A percentile compares a stretch with the other conserved stretches of the same genome.
Conservation (phyloP, 2,329 filamentous ascomycete genomes). For the Fusarium irregulare region DNA sequence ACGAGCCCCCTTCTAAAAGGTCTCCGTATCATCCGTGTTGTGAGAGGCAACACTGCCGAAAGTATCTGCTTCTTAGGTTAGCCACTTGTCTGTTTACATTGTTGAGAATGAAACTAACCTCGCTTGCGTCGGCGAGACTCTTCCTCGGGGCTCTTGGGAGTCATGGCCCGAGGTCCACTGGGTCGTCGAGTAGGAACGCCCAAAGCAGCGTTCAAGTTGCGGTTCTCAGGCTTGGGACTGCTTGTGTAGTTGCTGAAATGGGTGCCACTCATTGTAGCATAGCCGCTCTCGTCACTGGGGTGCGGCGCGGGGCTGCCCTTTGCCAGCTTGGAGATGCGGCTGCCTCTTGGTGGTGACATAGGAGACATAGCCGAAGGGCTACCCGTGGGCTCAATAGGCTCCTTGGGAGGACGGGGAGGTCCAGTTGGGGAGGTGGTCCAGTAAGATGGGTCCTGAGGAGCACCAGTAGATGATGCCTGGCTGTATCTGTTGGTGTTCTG, state of each 20-base stretch:
- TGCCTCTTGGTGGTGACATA: conserved; percentile 52
- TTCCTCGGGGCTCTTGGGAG: conserved; percentile 64
- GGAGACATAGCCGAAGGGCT: conserved; percentile 57
- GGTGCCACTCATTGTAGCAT: conserved; percentile 61
- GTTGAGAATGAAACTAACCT: conserved; percentile 55
- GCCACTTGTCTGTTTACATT: neutral
- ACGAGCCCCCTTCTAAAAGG: conserved; percentile 46
- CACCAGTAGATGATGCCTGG: conserved; percentile 54
- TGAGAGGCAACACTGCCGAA: conserved; percentile 51
- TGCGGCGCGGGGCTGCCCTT: conserved; percentile 68
- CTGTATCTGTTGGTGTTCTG: conserved; percentile 61
- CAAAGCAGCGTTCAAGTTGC: conserved; percentile 65
- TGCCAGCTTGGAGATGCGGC: conserved; percentile 62
- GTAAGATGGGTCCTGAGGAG: conserved; percentile 54
- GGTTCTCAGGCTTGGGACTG: conserved; percentile 67
- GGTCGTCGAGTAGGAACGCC: conserved; percentile 65
- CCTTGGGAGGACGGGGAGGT: conserved; percentile 72
- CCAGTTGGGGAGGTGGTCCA: conserved; percentile 58
- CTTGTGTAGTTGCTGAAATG: conserved; percentile 63
- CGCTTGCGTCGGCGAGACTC: conserved; percentile 65
- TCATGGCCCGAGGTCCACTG: conserved; percentile 71
- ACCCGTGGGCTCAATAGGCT: conserved; percentile 63
- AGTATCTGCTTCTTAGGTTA: conserved; percentile 48
- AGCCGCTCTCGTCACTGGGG: conserved; percentile 66
- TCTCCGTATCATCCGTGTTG: conserved; percentile 54